phyloP scores from a whole-genome alignment of 345 rosid species.

The Geranium brycei region DNA sequence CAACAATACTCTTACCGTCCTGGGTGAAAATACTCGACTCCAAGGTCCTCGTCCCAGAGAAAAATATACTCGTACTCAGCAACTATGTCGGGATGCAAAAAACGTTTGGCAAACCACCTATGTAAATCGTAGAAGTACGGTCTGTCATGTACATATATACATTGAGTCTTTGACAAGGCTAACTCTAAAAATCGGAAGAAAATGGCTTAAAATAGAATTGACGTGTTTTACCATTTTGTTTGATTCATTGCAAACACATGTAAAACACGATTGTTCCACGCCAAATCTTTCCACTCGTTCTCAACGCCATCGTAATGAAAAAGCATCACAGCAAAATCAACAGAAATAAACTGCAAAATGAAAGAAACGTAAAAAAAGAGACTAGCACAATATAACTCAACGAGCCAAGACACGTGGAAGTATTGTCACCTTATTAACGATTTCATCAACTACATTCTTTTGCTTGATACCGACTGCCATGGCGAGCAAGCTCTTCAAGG shows the following conservation, averaged over 20 bases:
- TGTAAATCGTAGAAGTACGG: neutral
- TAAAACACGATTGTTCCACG: conserved; percentile 29
- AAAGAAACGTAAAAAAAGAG: neutral
- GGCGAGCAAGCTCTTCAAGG: conserved; percentile 16
- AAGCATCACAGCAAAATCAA: conserved; percentile 37
- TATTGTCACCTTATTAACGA: conserved; percentile 44
- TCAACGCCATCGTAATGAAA: conserved; percentile 46
- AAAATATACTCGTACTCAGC: conserved; percentile 63
- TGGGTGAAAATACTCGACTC: conserved; percentile 67
- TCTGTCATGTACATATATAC: neutral
- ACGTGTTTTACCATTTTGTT: conserved; percentile 36
- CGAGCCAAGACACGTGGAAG: neutral
- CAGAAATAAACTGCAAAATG: conserved; percentile 27
- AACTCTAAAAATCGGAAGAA: neutral
- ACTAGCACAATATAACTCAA: neutral
- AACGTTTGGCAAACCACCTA: conserved; percentile 98
- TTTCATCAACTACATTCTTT: conserved; percentile 49
- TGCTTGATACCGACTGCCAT: conserved; percentile 71
- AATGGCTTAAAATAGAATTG: conserved; percentile 1
- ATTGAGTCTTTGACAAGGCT: neutral
- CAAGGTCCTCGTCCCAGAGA: conserved; percentile 97
- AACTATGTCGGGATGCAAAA: conserved; percentile 84
- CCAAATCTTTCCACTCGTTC: conserved; percentile 37
- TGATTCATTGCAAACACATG: conserved; percentile 44
- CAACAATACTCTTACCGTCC: conserved; percentile 22